Base-by-base conservation (phyloP, 495 filamentous ascomycete species). In the Talaromyces adpressus region DNA sequence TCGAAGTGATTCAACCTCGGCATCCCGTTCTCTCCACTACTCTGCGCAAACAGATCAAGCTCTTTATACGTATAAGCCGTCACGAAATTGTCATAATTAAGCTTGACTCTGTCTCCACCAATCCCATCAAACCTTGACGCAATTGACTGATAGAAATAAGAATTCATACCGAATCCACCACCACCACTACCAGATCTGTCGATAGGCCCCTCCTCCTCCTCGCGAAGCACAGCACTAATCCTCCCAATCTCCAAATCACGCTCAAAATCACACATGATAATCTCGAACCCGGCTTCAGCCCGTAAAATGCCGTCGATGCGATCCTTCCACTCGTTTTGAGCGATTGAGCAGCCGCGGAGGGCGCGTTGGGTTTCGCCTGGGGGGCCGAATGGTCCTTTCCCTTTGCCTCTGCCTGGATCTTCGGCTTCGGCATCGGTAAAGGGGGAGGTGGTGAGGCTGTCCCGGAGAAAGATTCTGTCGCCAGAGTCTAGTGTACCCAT, bases 261-360 rank as follows among this genome's bases (percentile, higher is more conserved):
- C 49, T 72, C 71, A 61, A 89, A 89, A 34, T 84, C 70, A 69
- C 87, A 90, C n/a, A 87, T 72, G 53, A 90, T 87, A 47, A 90
- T 74, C 71, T 89, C 87, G 60, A 89, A 89, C 0, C 87, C 87
- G 29, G 81, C 82, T 64, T 90, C 87, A 84, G 88, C 88, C 16
- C 87, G 80, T 1, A 90, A 66, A 20, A 89, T 65, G 0, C 87
- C 87, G 57, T 88, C 81, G 47, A 89, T 76, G 0, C 75, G 73
- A 36, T 67, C 76, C 0, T 77, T 72, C 81, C 80, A 87, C 11
- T 77, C 61, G 5, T 73, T 70, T 12, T 68, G 59, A 0, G 77
- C 77, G 36, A 87, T 67, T 8, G 69, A 68, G 67, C 87, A 89
- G 2, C 87, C 69, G 0, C 73, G 66, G 1, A 64, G 32, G 0